phyloP scores from a whole-genome alignment of 176 grass and related monocot species.

The Cymbopogon citratus region DNA sequence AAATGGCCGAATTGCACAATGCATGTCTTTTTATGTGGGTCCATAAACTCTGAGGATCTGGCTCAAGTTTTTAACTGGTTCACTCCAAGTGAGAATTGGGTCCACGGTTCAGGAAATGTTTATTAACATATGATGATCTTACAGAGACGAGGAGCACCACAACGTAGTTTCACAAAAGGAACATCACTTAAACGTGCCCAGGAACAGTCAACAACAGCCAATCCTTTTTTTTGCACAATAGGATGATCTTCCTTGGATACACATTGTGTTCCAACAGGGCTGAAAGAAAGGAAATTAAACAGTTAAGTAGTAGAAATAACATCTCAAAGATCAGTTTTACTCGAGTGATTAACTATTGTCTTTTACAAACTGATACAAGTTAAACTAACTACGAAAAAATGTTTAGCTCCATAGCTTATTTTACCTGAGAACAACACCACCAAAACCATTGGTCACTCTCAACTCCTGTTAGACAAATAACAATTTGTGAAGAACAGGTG shows the following conservation, averaged over 20 bases:
- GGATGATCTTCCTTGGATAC: conserved; percentile 80
- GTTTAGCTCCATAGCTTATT: background rate
- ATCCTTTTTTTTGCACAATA: conserved; percentile 79
- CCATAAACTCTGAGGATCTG: background rate
- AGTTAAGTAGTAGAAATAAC: background rate
- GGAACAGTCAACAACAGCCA: conserved; percentile 95
- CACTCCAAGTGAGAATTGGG: background rate
- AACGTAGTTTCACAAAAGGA: conserved; percentile 90
- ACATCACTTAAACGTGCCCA: conserved; percentile 97
- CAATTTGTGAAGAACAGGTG: conserved; percentile 8
- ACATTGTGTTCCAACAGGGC: conserved; percentile 89
- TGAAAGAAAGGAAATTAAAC: conserved; percentile 34
- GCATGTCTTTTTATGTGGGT: no score
- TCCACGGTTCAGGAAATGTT: background rate
- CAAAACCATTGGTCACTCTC: conserved; percentile 79
- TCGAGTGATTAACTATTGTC: background rate
- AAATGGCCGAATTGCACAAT: background rate
- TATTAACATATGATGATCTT: conserved; percentile 27
- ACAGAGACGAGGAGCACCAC: conserved; percentile 91
- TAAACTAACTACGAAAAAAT: background rate
- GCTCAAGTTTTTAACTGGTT: background rate
- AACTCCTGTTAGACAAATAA: conserved; percentile 60
- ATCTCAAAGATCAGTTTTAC: background rate
- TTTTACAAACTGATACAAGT: background rate
- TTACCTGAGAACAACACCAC: conserved; percentile 92